phyloP scores from a whole-genome alignment of 73 alveolate species.

The Tetrahymena borealis region DNA sequence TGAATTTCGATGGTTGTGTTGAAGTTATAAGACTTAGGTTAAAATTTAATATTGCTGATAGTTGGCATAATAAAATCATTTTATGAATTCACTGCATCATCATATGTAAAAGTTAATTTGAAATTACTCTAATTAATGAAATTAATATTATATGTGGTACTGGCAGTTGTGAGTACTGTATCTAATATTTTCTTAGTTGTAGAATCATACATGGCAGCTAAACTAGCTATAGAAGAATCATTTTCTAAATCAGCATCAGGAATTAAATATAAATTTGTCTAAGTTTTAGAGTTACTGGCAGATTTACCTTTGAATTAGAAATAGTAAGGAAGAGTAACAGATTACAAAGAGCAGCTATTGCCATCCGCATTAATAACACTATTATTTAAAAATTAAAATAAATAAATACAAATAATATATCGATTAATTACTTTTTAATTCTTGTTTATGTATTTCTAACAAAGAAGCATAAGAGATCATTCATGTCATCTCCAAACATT shows the following conservation, averaged over 20 bases:
- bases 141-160: background rate
- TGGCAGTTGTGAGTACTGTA: background rate
- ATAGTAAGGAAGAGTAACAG: background rate
- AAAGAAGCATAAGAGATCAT: background rate
- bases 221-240: background rate
- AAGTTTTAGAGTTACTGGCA: background rate
- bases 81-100: background rate
- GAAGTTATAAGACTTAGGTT: background rate
- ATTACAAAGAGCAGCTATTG: background rate
- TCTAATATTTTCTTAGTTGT: background rate
- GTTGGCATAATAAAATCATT: background rate
- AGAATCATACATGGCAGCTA: background rate
- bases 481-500: background rate
- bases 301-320: background rate
- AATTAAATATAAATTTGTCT: background rate
- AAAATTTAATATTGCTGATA: background rate
- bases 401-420: background rate
- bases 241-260: background rate
- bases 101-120: background rate
- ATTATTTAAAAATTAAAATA: too few relatives aligned
- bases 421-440: background rate
- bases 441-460: background rate
- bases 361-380: background rate
- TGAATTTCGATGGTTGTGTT: background rate
- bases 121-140: background rate